A percentile compares a stretch with the other conserved stretches of the same genome.
phyloP scores from a whole-genome alignment of 164 flowering plant genomes.

The Dillenia suffruticosa region DNA sequence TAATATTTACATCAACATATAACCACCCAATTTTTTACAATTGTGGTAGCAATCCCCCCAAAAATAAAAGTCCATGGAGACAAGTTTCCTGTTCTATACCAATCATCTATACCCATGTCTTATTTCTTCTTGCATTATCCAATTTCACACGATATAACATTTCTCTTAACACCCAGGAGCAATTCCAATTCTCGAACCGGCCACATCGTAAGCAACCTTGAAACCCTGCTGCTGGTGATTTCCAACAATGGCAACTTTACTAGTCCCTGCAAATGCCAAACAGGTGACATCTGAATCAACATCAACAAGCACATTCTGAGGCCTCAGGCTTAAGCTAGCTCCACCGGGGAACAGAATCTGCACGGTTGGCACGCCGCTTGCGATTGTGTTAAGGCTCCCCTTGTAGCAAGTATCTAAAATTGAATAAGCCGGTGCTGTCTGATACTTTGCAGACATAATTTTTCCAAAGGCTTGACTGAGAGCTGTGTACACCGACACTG shows the following conservation, averaged over 20 bases:
- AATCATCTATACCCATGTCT: no score
- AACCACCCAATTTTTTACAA: no score
- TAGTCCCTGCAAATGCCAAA: slow-evolving; percentile 38
- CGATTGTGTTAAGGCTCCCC: slow-evolving; percentile 8
- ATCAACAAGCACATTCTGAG: slow-evolving; percentile 23
- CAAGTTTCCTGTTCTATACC: no score
- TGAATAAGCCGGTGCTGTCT: slow-evolving; percentile 19
- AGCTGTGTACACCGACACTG: slow-evolving; percentile 25
- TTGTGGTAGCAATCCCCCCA: no score
- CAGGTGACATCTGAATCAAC: slow-evolving; percentile 25
- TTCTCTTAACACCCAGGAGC: slow-evolving; percentile 28
- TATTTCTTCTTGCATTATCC: no score
- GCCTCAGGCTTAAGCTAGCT: slow-evolving; percentile 22
- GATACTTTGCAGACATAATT: slow-evolving; percentile 22
- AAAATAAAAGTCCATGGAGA: no score
- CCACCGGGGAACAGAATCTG: slow-evolving; percentile 31
- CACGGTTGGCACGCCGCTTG: slow-evolving; percentile 21
- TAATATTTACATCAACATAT: no score
- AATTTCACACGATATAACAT: no score
- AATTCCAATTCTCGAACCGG: slow-evolving; percentile 37
- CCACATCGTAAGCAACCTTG: slow-evolving; percentile 35
- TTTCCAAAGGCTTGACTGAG: slow-evolving; percentile 21
- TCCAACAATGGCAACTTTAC: slow-evolving; percentile 35
- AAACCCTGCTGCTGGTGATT: slow-evolving; percentile 43
- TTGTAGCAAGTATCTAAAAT: slow-evolving; percentile 45